These are phyloP conservation scores for Hypoxylon sp. DNA, from an alignment of 2,329 filamentous ascomycete genomes.

Conservation along the genomic window DNA sequence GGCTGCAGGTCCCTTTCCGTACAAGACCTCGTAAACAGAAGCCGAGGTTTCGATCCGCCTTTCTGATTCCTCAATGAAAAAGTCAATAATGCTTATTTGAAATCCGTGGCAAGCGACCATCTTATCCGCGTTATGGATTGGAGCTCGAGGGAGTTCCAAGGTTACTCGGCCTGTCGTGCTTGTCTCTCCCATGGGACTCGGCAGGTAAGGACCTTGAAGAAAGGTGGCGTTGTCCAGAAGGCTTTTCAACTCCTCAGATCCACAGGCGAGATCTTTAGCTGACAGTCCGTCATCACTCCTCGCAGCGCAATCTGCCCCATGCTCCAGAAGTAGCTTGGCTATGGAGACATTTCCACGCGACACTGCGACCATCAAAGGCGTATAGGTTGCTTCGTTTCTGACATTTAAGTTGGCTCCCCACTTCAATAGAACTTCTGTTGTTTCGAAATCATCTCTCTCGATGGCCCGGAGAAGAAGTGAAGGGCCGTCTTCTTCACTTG, in stretches of 20 bases:
- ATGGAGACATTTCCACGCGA: background rate
- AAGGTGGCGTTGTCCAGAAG: constrained; percentile 1
- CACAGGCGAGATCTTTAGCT: background rate
- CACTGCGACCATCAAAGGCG: constrained; percentile 4
- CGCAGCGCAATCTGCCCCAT: background rate
- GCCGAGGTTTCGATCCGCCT: constrained; percentile 1
- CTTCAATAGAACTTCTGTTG: background rate
- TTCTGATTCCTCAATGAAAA: constrained; percentile 1
- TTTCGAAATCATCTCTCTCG: constrained; percentile 1
- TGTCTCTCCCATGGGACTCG: background rate
- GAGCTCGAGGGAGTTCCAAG: background rate
- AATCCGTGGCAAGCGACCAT: constrained; percentile 1
- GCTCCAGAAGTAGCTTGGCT: background rate
- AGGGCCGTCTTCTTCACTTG: background rate
- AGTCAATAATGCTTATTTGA: background rate
- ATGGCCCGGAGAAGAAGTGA: background rate
- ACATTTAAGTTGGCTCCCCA: background rate
- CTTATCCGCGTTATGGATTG: background rate
- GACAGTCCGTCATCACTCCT: background rate
- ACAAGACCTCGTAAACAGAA: constrained; percentile 1
- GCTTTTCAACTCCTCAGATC: background rate
- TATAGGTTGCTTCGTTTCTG: background rate
- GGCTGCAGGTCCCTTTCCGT: constrained; percentile 1
- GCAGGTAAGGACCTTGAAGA: constrained; percentile 1
- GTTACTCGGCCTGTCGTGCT: background rate